Evolutionary conservation across 2,329 filamentous ascomycete species (phyloP), one percentile per base, ranked within the genome.

Genomic region (Cercospora sesami): DNA sequence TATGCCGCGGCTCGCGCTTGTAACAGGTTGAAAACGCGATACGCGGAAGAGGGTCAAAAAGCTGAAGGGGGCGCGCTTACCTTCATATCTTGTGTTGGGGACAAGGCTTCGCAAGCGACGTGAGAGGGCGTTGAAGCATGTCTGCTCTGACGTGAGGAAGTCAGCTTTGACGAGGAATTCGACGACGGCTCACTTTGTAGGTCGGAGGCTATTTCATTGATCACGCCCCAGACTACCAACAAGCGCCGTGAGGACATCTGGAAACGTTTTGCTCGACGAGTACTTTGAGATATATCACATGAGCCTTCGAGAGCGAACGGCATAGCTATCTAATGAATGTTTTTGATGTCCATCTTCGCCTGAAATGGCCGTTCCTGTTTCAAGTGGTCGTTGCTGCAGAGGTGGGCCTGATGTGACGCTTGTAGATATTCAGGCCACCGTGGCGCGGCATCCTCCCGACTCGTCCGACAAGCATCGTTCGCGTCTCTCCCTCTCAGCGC

Each of bases 41-140:
- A 55, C 48, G 60, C 62, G 53, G 65, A 67, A 63, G 63, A 64
- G 64, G 61, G 33, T 63, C 28, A 36, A 70, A 71, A 72, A 72
- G 66, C 68, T 69, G 65, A 64, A 67, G 63, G 71, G 64, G 68
- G 67, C 63, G 61, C 36, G 66, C 62, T 64, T 30, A 23, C 33
- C 58, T 59, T 31, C 64, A 48, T 59, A 55, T 45, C 21, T 63
- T 21, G 42, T 36, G 31, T 58, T 62, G 26, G 26, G 48, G 10
- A 28, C 60, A 51, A 16, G 39, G 23, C 60, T 51, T 36, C 26
- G 55, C 55, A 59, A 36, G 31, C 30, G 10, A 55, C 23, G 48
- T 55, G 14, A 55, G 23, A 55, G 23, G 23, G 26, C 23, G 26
- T 42, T 26, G 12, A 16, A 55, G 23, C 48, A 26, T 28, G 23